Conservation (phyloP, 2,329 filamentous ascomycete species). For the Fusarium sublunatum region DNA sequence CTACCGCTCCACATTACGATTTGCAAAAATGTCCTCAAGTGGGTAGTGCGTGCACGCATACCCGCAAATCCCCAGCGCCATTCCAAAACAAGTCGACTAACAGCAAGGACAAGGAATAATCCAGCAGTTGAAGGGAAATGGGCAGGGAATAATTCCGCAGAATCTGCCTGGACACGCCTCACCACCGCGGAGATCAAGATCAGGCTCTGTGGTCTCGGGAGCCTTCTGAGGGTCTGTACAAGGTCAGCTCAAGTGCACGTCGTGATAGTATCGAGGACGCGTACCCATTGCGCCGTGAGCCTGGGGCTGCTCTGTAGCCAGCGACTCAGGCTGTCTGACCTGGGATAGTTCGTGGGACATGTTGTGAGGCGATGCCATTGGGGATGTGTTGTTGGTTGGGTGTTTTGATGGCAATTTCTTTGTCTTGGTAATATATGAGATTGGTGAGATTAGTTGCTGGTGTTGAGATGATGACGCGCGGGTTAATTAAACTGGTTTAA, state of each 20-base stretch:
- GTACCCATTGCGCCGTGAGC: constrained; percentile 23
- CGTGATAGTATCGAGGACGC: neutral
- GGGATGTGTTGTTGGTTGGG: too few relatives aligned
- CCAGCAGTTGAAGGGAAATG: constrained; percentile 31
- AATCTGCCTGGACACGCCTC: constrained; percentile 27
- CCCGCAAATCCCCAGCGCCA: too few relatives aligned
- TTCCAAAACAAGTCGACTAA: neutral
- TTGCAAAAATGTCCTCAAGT: too few relatives aligned
- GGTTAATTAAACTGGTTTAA: too few relatives aligned
- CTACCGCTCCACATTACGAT: too few relatives aligned
- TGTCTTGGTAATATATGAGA: too few relatives aligned
- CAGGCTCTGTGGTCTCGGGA: constrained; percentile 6
- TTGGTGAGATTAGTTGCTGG: too few relatives aligned
- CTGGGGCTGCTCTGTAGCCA: constrained; percentile 21
- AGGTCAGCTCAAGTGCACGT: neutral
- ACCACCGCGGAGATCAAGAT: constrained; percentile 20
- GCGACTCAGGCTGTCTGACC: constrained; percentile 1
- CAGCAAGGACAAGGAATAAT: constrained; percentile 32
- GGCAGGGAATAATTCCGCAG: constrained; percentile 28
- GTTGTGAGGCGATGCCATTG: constrained; percentile 4
- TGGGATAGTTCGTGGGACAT: constrained; percentile 13
- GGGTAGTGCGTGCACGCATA: too few relatives aligned
- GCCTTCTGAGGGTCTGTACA: constrained; percentile 14
- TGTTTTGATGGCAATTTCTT: too few relatives aligned
- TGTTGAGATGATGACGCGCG: too few relatives aligned